Evolutionary conservation across 768 basidiomycete genomes (phyloP).

Genomic region (Xerocomus spinulosus): DNA sequence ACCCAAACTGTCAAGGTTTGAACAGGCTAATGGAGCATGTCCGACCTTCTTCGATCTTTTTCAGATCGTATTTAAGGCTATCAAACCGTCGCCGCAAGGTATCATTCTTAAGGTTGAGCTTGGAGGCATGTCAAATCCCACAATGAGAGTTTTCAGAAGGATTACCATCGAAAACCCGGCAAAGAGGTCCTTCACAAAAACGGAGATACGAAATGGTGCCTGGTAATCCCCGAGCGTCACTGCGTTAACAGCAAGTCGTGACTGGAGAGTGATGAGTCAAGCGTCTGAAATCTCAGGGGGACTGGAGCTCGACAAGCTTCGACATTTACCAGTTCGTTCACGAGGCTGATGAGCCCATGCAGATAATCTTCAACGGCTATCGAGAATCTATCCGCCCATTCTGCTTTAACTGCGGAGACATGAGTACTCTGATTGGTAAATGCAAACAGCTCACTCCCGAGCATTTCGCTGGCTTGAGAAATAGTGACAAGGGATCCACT

Average conservation of each 20-base stretch:
- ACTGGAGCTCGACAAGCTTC: neutral
- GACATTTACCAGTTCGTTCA: slow-evolving; percentile 77
- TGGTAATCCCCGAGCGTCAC: slow-evolving; percentile 82
- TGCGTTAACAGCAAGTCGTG: slow-evolving; percentile 72
- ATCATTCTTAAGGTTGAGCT: slow-evolving; percentile 82
- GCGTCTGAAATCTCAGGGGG: neutral
- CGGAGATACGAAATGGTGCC: slow-evolving; percentile 70
- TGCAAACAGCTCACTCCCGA: slow-evolving; percentile 57
- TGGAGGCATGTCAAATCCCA: slow-evolving; percentile 24
- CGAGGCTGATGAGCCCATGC: slow-evolving; percentile 70
- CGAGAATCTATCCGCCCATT: slow-evolving; percentile 62
- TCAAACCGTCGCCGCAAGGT: slow-evolving; percentile 70
- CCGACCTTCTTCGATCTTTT: slow-evolving; percentile 83
- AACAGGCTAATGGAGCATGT: slow-evolving; percentile 1
- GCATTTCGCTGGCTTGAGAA: slow-evolving; percentile 42
- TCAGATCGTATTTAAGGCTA: slow-evolving; percentile 80
- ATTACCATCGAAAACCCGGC: slow-evolving; percentile 79
- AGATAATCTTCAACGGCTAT: slow-evolving; percentile 77
- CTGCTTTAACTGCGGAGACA: slow-evolving; percentile 51
- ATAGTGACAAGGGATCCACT: slow-evolving; percentile 57
- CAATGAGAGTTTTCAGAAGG: neutral
- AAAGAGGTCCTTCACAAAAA: slow-evolving; percentile 77
- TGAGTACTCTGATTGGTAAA: slow-evolving; percentile 4
- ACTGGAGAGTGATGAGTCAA: slow-evolving; percentile 39
- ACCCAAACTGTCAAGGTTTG: neutral